A percentile compares a stretch with the other conserved stretches of the same genome.
Conservation (phyloP, 2,329 filamentous ascomycete genomes). For the Pseudovirgaria hyperparasitica region DNA sequence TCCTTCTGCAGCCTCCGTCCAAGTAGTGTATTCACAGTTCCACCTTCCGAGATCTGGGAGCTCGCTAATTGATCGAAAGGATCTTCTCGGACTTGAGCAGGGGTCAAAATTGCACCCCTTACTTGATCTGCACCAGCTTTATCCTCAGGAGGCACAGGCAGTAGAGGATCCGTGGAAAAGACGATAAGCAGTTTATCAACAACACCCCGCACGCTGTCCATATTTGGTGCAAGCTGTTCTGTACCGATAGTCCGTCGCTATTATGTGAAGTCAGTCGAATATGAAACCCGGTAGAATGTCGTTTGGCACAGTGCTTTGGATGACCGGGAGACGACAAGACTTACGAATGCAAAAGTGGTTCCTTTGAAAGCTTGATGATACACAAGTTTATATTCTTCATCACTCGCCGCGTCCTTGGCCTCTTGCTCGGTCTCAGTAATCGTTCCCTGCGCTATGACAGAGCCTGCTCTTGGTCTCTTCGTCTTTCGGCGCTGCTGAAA, state of each 20-base stretch:
- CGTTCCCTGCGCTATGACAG: conserved; percentile 11
- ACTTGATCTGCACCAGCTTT: too few relatives aligned
- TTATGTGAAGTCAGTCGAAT: conserved; percentile 1
- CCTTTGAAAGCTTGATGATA: conserved; percentile 40
- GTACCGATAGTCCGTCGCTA: conserved; percentile 26
- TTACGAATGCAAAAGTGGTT: conserved; percentile 33
- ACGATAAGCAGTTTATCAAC: conserved; percentile 34
- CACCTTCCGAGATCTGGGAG: too few relatives aligned
- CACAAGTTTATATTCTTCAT: conserved; percentile 39
- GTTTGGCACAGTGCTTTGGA: conserved; percentile 1
- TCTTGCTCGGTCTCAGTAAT: conserved; percentile 8
- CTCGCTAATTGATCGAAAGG: too few relatives aligned
- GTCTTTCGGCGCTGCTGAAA: conserved; percentile 30
- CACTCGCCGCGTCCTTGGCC: conserved; percentile 22
- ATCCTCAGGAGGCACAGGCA: conserved; percentile 9
- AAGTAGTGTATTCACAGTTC: too few relatives aligned
- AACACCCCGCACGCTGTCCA: conserved; percentile 31
- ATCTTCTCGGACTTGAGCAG: too few relatives aligned
- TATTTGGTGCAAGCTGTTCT: conserved; percentile 24
- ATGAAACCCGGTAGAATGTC: conserved; percentile 1
- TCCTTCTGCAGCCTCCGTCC: too few relatives aligned
- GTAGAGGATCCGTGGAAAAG: conserved; percentile 33
- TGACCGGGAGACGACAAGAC: conserved; percentile 3
- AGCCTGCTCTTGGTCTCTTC: conserved; percentile 13
- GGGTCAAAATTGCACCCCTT: too few relatives aligned